Evolutionary conservation across 805 yeast species (phyloP), one percentile per base, ranked within the genome.

Genomic region (Kluyveromyces wickerhamii): DNA sequence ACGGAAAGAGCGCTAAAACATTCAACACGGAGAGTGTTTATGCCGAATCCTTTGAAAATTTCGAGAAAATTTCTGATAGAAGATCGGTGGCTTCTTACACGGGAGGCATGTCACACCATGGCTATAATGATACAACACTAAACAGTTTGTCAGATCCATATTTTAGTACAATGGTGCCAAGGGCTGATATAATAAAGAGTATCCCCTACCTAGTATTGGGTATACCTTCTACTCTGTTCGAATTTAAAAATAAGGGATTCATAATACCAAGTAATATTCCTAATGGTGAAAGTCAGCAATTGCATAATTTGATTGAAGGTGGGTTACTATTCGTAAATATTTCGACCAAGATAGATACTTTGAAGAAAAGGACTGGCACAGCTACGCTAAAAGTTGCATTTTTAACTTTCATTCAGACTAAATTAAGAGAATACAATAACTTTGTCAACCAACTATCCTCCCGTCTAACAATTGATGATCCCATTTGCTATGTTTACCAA

Each of bases 341-440:
- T 22, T 55, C 52, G 4, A 37, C 34, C 11, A 45, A 49, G 14
- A 42, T 68, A 9, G 61, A 58, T 24, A 32, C 45, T 15, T 32
- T 47, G 27, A 53, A 56, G 43, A 45, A 58, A 39, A 37, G 45
- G 12, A 47, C 45, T 4, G 44, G 50, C 14, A 41, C 52, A 16
- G 71, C 80, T 3, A 78, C 82, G 7, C 66, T 80, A 11, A 73
- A 72, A 40, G 75, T 74, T 24, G 81, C 94, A 1, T 72, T 79
- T 28, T 40, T 69, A 5, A 63, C 78, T 12, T 66, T 67, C 18
- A 52, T 78, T 4, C 60, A 60, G 3, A 51, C 56, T 11, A 62
- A 65, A 36, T 50, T 75, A 12, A 62, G 65, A 21, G 44, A 52
- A 11, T 76, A 74, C 40, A 57, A 66, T 25, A 53, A 54, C 4